Conservation (phyloP, 2,329 filamentous ascomycete species). For the Clarireedia hainanense region DNA sequence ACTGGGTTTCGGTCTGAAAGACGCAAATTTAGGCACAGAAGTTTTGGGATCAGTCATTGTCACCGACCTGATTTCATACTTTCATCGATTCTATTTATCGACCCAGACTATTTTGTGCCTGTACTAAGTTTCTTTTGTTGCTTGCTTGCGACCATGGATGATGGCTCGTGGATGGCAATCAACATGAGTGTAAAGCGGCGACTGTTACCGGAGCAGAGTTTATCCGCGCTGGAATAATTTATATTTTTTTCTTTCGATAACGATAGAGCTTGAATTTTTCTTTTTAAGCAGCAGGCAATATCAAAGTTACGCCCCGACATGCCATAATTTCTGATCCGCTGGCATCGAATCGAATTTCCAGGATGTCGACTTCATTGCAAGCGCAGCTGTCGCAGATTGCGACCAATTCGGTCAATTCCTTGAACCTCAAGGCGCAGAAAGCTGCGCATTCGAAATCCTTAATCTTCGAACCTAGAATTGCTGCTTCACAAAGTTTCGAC, state of each 20-base stretch:
- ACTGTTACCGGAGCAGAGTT: neutral
- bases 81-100: neutral
- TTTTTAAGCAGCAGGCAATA: slow-evolving; percentile 3
- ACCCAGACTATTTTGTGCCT: too few species aligned
- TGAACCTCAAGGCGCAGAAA: slow-evolving; percentile 90
- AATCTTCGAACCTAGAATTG: slow-evolving; percentile 81
- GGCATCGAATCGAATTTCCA: slow-evolving; percentile 1
- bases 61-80: neutral
- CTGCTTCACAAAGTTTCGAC: slow-evolving; percentile 83
- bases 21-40: slow-evolving; percentile 62
- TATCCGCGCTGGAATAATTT: neutral
- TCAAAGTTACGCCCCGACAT: slow-evolving; percentile 5
- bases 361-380: slow-evolving; percentile 79
- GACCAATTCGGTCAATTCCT: slow-evolving; percentile 77
- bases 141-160: neutral
- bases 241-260: slow-evolving; percentile 8
- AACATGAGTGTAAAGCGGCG: slow-evolving; percentile 1
- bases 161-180: neutral
- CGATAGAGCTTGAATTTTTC: slow-evolving; percentile 10
- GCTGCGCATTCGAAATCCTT: slow-evolving; percentile 88
- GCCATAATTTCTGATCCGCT: slow-evolving; percentile 12
- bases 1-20: slow-evolving; percentile 52
- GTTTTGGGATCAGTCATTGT: slow-evolving; percentile 24
- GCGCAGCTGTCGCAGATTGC: slow-evolving; percentile 92
- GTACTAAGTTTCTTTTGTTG: too few species aligned